phyloP scores from a whole-genome alignment of 2,329 filamentous ascomycete genomes.

The Neocatenulostroma microsporum region DNA sequence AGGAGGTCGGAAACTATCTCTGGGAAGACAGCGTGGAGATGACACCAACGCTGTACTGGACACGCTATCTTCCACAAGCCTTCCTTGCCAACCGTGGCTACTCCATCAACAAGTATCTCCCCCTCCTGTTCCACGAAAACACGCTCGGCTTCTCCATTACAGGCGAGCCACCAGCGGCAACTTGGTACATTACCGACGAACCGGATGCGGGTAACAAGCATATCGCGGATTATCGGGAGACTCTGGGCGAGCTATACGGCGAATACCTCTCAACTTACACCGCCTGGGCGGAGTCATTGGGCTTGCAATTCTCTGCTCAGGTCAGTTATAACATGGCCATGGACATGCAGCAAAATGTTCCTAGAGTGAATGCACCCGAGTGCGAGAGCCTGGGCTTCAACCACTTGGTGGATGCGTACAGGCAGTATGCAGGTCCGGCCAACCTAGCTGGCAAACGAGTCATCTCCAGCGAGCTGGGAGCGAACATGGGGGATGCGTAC shows the following conservation, averaged over 20 bases:
- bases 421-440: constrained; percentile 28
- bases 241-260: constrained; percentile 24
- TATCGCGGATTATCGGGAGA: constrained; percentile 25
- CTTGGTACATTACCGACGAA: constrained; percentile 13
- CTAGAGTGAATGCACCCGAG: constrained; percentile 28
- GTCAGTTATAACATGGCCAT: constrained; percentile 30
- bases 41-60: constrained; percentile 23
- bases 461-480: constrained; percentile 30
- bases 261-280: constrained; percentile 21
- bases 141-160: too few relatives aligned
- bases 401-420: constrained; percentile 26
- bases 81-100: constrained; percentile 24
- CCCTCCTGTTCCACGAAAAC: constrained; percentile 23
- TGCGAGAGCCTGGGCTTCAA: constrained; percentile 29
- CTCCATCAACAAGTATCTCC: constrained; percentile 25
- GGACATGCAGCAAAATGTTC: constrained; percentile 27
- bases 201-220: constrained; percentile 16
- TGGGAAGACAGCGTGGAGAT: constrained; percentile 32
- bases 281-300: constrained; percentile 20
- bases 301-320: constrained; percentile 27
- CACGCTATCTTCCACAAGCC: constrained; percentile 16
- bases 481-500: constrained; percentile 23
- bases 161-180: too few relatives aligned
- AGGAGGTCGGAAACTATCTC: constrained; percentile 26
- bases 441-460: constrained; percentile 26